Evolutionary conservation across 2,329 filamentous ascomycete genomes (phyloP).

Genomic region (Karstenula rhodostoma): DNA sequence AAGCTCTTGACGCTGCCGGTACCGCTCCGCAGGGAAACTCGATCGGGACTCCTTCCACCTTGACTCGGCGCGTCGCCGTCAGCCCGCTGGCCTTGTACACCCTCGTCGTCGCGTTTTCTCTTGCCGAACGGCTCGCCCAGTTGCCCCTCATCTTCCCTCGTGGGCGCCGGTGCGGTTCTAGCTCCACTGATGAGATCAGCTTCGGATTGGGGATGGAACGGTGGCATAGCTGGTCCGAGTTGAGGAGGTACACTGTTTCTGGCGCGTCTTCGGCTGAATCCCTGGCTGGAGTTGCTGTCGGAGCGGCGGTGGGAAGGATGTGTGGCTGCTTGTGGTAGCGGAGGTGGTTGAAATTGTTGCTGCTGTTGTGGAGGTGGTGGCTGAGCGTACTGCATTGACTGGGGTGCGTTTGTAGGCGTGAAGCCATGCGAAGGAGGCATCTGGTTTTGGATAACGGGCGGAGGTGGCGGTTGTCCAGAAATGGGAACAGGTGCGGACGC

Average conservation of each 20-base stretch:
- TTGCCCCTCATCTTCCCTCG: conserved; percentile 36
- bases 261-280: conserved; percentile 45
- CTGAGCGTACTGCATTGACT: conserved; percentile 35
- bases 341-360: conserved; percentile 35
- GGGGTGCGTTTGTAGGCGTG: conserved; percentile 50
- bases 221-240: conserved; percentile 42
- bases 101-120: conserved; percentile 41
- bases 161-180: conserved; percentile 45
- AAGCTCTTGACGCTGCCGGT: conserved; percentile 46
- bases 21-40: conserved; percentile 44
- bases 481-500: conserved; percentile 33
- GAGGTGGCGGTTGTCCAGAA: conserved; percentile 16
- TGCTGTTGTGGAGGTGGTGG: conserved; percentile 22
- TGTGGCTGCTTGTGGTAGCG: conserved; percentile 32
- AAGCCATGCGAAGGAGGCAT: conserved; percentile 40
- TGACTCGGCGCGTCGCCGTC: conserved; percentile 39
- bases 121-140: conserved; percentile 44
- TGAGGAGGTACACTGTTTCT: conserved; percentile 48
- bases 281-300: conserved; percentile 43
- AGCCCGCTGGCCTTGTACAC: conserved; percentile 25
- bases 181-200: conserved; percentile 46
- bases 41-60: conserved; percentile 43
- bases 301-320: conserved; percentile 45
- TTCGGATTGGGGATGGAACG: conserved; percentile 43
- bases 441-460: conserved; percentile 2